Evolutionary conservation across 495 filamentous ascomycete genomes (phyloP).

Genomic region (Penicillium ucsense): DNA sequence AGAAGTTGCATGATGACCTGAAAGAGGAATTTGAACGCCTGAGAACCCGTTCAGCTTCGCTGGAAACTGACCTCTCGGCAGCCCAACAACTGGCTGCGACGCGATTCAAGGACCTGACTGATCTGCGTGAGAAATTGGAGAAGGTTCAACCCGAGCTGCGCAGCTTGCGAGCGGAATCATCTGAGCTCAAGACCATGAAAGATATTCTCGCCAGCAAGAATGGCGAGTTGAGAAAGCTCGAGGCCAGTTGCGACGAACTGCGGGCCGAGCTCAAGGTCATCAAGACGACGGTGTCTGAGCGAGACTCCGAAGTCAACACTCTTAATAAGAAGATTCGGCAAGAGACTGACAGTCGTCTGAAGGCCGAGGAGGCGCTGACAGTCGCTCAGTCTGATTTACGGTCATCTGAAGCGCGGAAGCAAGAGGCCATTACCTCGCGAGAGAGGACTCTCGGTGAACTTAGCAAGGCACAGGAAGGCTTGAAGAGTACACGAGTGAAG

Average conservation of each 20-base stretch:
- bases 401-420: constrained; percentile 63
- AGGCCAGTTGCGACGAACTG: constrained; percentile 72
- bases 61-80: constrained; percentile 79
- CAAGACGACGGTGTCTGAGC: constrained; percentile 58
- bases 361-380: constrained; percentile 66
- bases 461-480: constrained; percentile 57
- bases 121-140: constrained; percentile 65
- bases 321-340: constrained; percentile 67
- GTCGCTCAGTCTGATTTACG: constrained; percentile 64
- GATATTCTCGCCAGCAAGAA: constrained; percentile 62
- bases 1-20: constrained; percentile 48
- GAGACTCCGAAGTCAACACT: constrained; percentile 64
- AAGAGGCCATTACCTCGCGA: constrained; percentile 59
- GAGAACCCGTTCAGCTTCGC: constrained; percentile 53
- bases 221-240: constrained; percentile 60
- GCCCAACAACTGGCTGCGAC: constrained; percentile 75
- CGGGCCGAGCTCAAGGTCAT: constrained; percentile 59
- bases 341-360: constrained; percentile 60
- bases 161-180: constrained; percentile 62
- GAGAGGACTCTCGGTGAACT: constrained; percentile 63
- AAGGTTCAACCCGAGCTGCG: constrained; percentile 81
- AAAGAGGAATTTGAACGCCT: constrained; percentile 65
- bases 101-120: constrained; percentile 79
- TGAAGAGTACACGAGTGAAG: constrained; percentile 49
- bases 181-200: constrained; percentile 57